These are phyloP conservation scores for Carallia pectinifolia DNA, from an alignment of 345 rosid genomes.

Conservation along the genomic window DNA sequence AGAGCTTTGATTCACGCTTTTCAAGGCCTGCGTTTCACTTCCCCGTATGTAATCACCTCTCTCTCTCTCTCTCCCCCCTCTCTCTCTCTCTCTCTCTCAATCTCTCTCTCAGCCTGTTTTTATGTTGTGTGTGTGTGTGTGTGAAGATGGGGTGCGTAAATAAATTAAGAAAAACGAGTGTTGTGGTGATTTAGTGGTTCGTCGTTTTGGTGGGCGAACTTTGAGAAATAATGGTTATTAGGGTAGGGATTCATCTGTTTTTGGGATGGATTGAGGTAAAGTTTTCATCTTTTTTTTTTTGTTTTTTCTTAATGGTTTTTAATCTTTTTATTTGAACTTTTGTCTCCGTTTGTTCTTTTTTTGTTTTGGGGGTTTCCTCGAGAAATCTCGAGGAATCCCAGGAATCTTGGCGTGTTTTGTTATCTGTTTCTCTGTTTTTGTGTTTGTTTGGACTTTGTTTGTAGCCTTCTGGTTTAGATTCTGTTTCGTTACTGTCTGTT, in stretches of 20 bases:
- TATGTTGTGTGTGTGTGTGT: not conserved
- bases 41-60: slow-evolving; percentile 33
- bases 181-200: not conserved
- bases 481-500: too few relatives aligned
- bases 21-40: slow-evolving; percentile 45
- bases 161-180: not conserved
- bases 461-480: too few relatives aligned
- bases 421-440: too few relatives aligned
- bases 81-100: slow-evolving; percentile 5
- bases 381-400: too few relatives aligned
- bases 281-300: not conserved
- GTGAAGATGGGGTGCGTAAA: not conserved
- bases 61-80: slow-evolving; percentile 4
- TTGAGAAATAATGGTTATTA: not conserved
- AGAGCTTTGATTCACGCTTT: slow-evolving; percentile 31
- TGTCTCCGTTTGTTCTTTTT: not conserved
- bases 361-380: not conserved
- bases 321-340: not conserved
- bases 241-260: not conserved
- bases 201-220: too few relatives aligned
- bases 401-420: too few relatives aligned
- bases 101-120: not conserved
- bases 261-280: not conserved
- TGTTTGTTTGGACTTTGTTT: too few relatives aligned
- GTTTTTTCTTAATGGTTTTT: not conserved